Base-by-base conservation (phyloP, 1,139 yeast genomes). In the Candida neerlandica region DNA sequence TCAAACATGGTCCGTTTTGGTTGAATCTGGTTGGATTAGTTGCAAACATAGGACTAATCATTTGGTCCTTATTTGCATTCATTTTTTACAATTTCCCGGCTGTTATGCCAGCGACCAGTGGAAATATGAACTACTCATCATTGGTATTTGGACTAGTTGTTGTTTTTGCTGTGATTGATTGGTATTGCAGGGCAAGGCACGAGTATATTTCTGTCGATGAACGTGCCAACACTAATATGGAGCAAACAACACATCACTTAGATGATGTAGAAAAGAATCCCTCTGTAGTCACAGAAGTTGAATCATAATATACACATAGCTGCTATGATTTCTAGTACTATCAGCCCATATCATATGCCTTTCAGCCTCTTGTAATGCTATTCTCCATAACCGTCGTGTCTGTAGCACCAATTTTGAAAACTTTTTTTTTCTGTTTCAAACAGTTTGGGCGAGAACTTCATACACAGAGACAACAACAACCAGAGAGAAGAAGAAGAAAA, bases 1-100 rank as follows among this genome's bases (percentile, higher is more conserved):
- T 73, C 19, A 54, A 56, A 23, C 77, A 66, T 45, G 75, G 75
- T 0, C 75, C 77, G 6, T 76, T 84, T 62, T 83, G 88, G 87
- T 58, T 81, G 45, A 69, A 71, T 4, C 63, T 58, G 47, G 27
- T 63, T 44, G 73, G 73, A 6, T 21, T 33, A 5, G 23, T 33
- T 19, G 26, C 39, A 9, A 42, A 42, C 34, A 5, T 51, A 51
- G 41, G 44, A 48, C 43, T 54, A 51, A 15, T 45, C 5, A 26
- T 37, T 19, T 77, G 81, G 81, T 64, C 80, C 1, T 23, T 69
- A 0, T 77, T 77, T 54, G 67, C 77, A 33, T 55, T 73, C 9
- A 63, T 75, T 1, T 75, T 77, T 58, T 74, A 67, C 55, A 72
- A 77, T 40, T 69, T 77, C 57, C 81, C 81, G 1, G 58, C 71